phyloP scores from a whole-genome alignment of 2,329 filamentous ascomycete species.

The Neofusicoccum cordaticola region DNA sequence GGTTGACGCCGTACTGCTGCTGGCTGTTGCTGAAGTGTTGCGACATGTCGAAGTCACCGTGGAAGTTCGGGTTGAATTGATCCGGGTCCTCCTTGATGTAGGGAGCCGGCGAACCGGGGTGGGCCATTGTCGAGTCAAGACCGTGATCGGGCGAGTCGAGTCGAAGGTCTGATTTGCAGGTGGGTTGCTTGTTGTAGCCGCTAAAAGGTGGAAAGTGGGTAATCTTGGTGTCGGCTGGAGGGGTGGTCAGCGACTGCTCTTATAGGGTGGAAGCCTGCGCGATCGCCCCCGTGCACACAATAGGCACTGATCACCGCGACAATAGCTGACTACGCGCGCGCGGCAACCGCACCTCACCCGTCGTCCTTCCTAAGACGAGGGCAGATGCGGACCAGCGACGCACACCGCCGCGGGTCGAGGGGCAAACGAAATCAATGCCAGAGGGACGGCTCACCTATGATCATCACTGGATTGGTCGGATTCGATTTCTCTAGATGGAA shows the following conservation, averaged over 20 bases:
- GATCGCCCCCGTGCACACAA: constrained; percentile 2
- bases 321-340: neutral
- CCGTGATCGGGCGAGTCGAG: constrained; percentile 40
- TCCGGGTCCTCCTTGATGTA: constrained; percentile 69
- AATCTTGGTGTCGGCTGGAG: constrained; percentile 42
- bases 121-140: constrained; percentile 49
- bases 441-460: constrained; percentile 11
- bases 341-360: constrained; percentile 1
- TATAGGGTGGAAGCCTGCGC: constrained; percentile 8
- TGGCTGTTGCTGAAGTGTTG: constrained; percentile 43
- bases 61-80: constrained; percentile 52
- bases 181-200: constrained; percentile 32
- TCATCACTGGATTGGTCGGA: constrained; percentile 13
- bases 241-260: constrained; percentile 17
- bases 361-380: neutral
- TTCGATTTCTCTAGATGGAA: constrained; percentile 1
- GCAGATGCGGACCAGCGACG: neutral
- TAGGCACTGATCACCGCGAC: constrained; percentile 11
- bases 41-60: constrained; percentile 51
- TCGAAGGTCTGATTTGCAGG: constrained; percentile 37
- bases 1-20: constrained; percentile 64
- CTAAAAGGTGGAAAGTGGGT: constrained; percentile 42
- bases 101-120: constrained; percentile 54
- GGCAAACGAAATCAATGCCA: neutral
- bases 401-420: neutral